phyloP scores from a whole-genome alignment of 1,284 basidiomycete genomes.

The Butyriboletus appendiculatus region DNA sequence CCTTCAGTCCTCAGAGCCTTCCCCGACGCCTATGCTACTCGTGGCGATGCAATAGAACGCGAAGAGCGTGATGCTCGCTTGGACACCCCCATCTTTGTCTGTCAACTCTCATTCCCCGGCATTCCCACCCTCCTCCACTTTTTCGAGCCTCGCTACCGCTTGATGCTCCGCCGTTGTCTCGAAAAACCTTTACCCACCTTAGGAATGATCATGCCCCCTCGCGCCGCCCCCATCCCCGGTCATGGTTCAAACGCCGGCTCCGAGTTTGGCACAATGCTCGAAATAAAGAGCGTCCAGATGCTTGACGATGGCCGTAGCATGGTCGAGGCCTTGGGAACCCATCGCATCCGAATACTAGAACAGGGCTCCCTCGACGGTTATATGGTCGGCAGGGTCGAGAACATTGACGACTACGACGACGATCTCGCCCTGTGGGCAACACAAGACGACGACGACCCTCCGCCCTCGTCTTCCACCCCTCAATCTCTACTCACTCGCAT shows the following conservation, averaged over 20 bases:
- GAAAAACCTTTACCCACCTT: slow-evolving; percentile 75
- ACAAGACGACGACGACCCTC: slow-evolving; percentile 14
- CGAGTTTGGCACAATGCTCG: slow-evolving; percentile 92
- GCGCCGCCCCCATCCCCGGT: slow-evolving; percentile 34
- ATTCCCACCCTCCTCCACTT: slow-evolving; percentile 91
- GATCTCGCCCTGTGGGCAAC: slow-evolving; percentile 40
- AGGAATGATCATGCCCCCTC: slow-evolving; percentile 84
- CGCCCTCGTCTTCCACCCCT: slow-evolving; percentile 16
- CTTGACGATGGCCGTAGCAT: slow-evolving; percentile 87
- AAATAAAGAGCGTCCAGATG: slow-evolving; percentile 87
- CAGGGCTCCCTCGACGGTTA: slow-evolving; percentile 86
- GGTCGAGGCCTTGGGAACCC: slow-evolving; percentile 84
- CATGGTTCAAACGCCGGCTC: slow-evolving; percentile 48
- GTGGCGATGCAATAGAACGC: slow-evolving; percentile 61
- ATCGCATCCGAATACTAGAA: slow-evolving; percentile 86
- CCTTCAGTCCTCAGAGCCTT: slow-evolving; percentile 63
- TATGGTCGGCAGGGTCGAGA: slow-evolving; percentile 81
- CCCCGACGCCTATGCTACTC: slow-evolving; percentile 54
- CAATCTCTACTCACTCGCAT: slow-evolving; percentile 17
- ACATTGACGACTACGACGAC: slow-evolving; percentile 50
- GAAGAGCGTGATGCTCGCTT: slow-evolving; percentile 79
- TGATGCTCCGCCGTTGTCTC: slow-evolving; percentile 93
- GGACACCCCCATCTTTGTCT: slow-evolving; percentile 90
- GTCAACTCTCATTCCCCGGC: slow-evolving; percentile 86
- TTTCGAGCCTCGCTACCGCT: slow-evolving; percentile 88